Conservation (phyloP, 2,329 filamentous ascomycete genomes). For the Neurospora sp. region DNA sequence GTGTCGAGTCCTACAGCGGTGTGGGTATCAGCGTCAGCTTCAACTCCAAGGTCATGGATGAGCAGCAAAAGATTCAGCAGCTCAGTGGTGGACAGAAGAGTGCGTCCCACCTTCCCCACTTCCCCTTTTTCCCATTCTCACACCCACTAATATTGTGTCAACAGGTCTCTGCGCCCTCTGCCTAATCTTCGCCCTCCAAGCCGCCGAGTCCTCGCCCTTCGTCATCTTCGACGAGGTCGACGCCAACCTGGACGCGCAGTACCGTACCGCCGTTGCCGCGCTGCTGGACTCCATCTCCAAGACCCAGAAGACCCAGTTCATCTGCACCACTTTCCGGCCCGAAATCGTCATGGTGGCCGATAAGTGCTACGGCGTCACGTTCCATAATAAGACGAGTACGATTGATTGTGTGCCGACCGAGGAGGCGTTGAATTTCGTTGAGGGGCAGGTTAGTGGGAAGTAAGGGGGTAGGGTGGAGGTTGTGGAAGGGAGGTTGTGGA, state of each 20-base stretch:
- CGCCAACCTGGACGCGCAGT: constrained; percentile 95
- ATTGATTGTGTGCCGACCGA: constrained; percentile 85
- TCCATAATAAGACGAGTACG: constrained; percentile 84
- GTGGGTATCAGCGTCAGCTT: constrained; percentile 97
- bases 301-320: constrained; percentile 68
- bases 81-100: constrained; percentile 96
- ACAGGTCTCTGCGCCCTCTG: constrained; percentile 84
- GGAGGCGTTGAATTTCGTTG: constrained; percentile 86
- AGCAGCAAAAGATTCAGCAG: constrained; percentile 96
- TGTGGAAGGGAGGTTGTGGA: too few species aligned
- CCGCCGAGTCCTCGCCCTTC: constrained; percentile 93
- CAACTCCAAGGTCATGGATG: constrained; percentile 90
- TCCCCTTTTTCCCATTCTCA: not conserved
- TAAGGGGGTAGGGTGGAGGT: not conserved
- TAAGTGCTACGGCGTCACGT: constrained; percentile 95
- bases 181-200: constrained; percentile 96
- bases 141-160: constrained; percentile 4
- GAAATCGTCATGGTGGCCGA: constrained; percentile 94
- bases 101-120: constrained; percentile 31
- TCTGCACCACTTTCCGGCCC: constrained; percentile 96
- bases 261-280: constrained; percentile 86
- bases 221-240: constrained; percentile 99
- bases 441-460: constrained; percentile 52
- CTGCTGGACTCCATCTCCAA: constrained; percentile 72
- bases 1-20: constrained; percentile 90